These are phyloP conservation scores for Trichopus zeylanicus DNA, from an alignment of 116 monocot species.

Conservation along the genomic window DNA sequence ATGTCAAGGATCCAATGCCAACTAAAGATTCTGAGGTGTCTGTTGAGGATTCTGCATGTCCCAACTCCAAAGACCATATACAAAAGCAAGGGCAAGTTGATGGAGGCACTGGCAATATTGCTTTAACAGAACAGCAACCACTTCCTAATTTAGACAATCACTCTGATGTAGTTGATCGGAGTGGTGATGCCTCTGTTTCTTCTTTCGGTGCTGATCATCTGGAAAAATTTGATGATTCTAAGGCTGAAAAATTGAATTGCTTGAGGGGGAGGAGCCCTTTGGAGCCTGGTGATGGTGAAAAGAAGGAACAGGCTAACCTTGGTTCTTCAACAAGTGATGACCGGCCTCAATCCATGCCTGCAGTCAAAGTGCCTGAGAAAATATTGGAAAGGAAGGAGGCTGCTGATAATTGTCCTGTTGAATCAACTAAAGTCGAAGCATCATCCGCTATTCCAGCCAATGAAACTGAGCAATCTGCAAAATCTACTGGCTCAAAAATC, in stretches of 20 bases:
- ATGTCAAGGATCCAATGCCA: conserved; percentile 1
- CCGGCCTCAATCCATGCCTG: neutral
- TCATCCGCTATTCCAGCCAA: neutral
- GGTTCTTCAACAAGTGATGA: conserved; percentile 2
- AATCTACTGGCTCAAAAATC: conserved; percentile 5
- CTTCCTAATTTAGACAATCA: conserved; percentile 1
- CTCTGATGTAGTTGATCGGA: neutral
- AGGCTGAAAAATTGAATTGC: conserved; percentile 10
- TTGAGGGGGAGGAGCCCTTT: neutral
- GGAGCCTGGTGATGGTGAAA: conserved; percentile 8
- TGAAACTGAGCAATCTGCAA: conserved; percentile 3
- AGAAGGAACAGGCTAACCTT: conserved; percentile 6
- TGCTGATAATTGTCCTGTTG: neutral
- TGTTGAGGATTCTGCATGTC: conserved; percentile 9
- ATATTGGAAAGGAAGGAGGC: conserved; percentile 12
- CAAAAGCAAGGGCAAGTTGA: neutral
- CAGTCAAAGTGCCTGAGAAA: neutral
- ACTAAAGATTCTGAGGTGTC: conserved; percentile 5
- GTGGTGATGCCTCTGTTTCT: conserved; percentile 2
- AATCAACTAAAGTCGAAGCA: neutral
- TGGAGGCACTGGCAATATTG: neutral
- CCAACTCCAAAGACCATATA: neutral
- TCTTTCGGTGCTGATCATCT: conserved; percentile 4
- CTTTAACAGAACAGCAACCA: conserved; percentile 5
- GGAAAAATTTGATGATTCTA: conserved; percentile 9